phyloP scores from a whole-genome alignment of 2,329 filamentous ascomycete genomes.

The Xylogone sp. region DNA sequence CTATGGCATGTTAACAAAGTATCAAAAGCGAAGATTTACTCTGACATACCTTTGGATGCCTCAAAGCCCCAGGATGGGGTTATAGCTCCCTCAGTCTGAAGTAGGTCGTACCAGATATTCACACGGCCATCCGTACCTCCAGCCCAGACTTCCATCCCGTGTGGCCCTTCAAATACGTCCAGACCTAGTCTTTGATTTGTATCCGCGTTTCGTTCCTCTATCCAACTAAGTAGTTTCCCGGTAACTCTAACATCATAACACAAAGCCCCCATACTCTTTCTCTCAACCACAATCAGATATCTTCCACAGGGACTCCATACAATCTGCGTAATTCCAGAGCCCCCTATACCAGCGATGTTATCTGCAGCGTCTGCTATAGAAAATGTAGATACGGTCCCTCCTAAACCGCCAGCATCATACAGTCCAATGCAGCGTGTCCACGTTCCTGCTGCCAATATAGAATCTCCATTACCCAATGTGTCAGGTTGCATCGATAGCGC shows the following conservation, averaged over 20 bases:
- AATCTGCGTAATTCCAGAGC: conserved; percentile 60
- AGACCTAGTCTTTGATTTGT: conserved; percentile 55
- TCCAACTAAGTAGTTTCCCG: conserved; percentile 50
- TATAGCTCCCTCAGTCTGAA: conserved; percentile 37
- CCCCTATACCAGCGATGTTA: conserved; percentile 45
- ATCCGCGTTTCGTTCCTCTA: conserved; percentile 44
- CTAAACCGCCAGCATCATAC: conserved; percentile 55
- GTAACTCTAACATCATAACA: conserved; percentile 62
- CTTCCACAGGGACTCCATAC: conserved; percentile 60
- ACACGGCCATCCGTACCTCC: conserved; percentile 51
- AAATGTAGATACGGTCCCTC: conserved; percentile 55
- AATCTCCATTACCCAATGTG: conserved; percentile 19
- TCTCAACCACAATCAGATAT: conserved; percentile 60
- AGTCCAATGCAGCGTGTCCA: conserved; percentile 61
- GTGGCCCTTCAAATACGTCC: conserved; percentile 47
- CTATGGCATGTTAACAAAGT: conserved; percentile 8
- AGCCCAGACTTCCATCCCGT: conserved; percentile 59
- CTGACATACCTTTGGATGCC: conserved; percentile 18
- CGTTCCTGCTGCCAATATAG: conserved; percentile 56
- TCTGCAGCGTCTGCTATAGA: conserved; percentile 52
- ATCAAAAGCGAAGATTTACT: neutral
- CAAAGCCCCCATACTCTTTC: conserved; percentile 49
- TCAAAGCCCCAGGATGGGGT: neutral
- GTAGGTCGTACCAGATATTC: conserved; percentile 56
- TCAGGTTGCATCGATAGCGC: conserved; percentile 46